Evolutionary conservation across 2,329 filamentous ascomycete species (phyloP).

Genomic region (Didymellaceae sp.): DNA sequence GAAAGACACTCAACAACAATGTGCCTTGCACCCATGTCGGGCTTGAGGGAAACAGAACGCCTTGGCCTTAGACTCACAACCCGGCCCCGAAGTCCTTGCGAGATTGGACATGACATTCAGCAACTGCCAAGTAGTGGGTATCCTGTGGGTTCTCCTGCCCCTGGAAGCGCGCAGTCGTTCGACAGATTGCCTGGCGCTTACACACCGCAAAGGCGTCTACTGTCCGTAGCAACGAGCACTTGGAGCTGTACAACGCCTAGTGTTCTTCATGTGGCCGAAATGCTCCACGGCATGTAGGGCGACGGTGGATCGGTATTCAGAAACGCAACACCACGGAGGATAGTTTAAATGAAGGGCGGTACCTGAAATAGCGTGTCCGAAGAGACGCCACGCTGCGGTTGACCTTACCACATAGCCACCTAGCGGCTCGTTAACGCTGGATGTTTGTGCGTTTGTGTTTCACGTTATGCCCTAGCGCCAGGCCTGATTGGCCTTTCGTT

Average conservation of each 20-base stretch:
- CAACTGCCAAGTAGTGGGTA: slow-evolving; percentile 10
- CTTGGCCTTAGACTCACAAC: slow-evolving; percentile 24
- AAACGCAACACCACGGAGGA: not conserved
- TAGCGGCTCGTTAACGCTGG: slow-evolving; percentile 29
- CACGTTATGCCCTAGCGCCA: slow-evolving; percentile 32
- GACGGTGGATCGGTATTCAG: slow-evolving; percentile 12
- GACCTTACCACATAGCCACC: slow-evolving; percentile 20
- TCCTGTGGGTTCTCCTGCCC: slow-evolving; percentile 6
- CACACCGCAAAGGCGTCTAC: too few relatives aligned
- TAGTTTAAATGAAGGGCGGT: slow-evolving; percentile 39
- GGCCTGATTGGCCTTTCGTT: slow-evolving; percentile 34
- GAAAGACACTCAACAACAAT: slow-evolving; percentile 3
- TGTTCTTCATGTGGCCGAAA: too few relatives aligned
- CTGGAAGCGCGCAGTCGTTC: slow-evolving; percentile 15
- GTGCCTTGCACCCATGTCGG: slow-evolving; percentile 14
- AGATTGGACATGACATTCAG: slow-evolving; percentile 21
- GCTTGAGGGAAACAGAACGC: slow-evolving; percentile 7
- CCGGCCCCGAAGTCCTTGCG: slow-evolving; percentile 10
- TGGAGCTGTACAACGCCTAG: too few relatives aligned
- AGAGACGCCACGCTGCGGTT: slow-evolving; percentile 36
- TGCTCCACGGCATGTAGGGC: slow-evolving; percentile 6
- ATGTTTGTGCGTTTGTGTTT: slow-evolving; percentile 36
- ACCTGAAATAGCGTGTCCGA: slow-evolving; percentile 40
- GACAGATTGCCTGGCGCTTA: slow-evolving; percentile 11
- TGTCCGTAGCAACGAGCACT: too few relatives aligned